These are phyloP conservation scores for Cymbidium sinense DNA, from an alignment of 106 monocot genomes.

Conservation along the genomic window DNA sequence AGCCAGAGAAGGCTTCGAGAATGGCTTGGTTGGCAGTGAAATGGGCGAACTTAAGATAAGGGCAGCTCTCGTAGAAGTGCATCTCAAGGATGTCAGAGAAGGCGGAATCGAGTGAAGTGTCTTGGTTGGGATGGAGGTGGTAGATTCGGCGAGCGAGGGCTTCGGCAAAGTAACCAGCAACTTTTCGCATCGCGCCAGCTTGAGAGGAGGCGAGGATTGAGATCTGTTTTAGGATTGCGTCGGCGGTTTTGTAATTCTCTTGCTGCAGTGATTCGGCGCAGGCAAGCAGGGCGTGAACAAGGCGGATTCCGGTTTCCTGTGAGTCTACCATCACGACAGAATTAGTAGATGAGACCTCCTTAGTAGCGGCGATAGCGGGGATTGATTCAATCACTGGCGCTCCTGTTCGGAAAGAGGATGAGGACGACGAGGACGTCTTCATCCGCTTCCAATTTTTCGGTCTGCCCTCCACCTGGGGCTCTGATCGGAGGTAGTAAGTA, in stretches of 20 bases:
- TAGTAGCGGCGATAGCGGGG: background rate
- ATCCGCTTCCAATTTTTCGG: constrained; percentile 35
- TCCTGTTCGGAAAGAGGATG: constrained; percentile 7
- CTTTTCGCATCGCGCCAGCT: constrained; percentile 68
- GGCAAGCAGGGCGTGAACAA: constrained; percentile 54
- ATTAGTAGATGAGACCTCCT: constrained; percentile 3
- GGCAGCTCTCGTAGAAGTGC: constrained; percentile 36
- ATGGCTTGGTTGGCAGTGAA: constrained; percentile 58
- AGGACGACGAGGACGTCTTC: constrained; percentile 17
- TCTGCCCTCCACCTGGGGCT: background rate
- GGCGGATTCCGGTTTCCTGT: constrained; percentile 58
- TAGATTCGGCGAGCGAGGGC: constrained; percentile 57
- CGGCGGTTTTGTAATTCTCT: constrained; percentile 43
- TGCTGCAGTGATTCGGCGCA: constrained; percentile 74
- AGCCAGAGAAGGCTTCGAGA: constrained; percentile 34
- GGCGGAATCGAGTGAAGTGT: constrained; percentile 17
- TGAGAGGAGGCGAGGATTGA: constrained; percentile 39
- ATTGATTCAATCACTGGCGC: background rate
- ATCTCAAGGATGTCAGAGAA: constrained; percentile 27
- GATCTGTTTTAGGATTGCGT: constrained; percentile 53
- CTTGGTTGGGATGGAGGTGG: constrained; percentile 20
- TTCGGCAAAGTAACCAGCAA: constrained; percentile 62
- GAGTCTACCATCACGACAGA: constrained; percentile 37
- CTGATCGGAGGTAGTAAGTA: background rate
- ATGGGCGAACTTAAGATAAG: constrained; percentile 44